Percentiles rank a stretch among this genome's conserved stretches.
phyloP scores from a whole-genome alignment of 1,284 basidiomycete species.

The Cystobasidiaceae sp. region DNA sequence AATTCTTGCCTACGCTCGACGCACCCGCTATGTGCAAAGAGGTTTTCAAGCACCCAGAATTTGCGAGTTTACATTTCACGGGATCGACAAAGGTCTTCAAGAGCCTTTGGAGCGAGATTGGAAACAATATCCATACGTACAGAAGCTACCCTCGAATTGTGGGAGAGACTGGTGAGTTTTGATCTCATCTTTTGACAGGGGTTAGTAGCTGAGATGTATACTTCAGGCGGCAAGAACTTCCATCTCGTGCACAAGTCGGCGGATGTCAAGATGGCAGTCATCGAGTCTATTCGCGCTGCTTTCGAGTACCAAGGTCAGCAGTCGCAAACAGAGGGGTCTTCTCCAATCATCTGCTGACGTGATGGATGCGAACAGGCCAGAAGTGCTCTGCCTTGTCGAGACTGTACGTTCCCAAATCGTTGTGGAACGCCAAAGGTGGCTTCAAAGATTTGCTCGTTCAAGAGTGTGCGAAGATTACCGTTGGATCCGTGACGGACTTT shows the following conservation, averaged over 20 bases:
- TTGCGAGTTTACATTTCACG: conserved; percentile 92
- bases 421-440: conserved; percentile 67
- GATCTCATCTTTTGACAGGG: not conserved
- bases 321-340: not conserved
- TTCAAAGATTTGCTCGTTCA: conserved; percentile 75
- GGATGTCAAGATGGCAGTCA: conserved; percentile 77
- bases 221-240: conserved; percentile 89
- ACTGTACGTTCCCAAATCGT: conserved; percentile 77
- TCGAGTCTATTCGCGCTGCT: conserved; percentile 80
- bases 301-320: conserved; percentile 88
- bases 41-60: conserved; percentile 63
- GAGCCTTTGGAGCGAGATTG: conserved; percentile 94
- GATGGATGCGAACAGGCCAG: conserved; percentile 58
- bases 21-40: conserved; percentile 56
- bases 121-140: conserved; percentile 77
- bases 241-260: conserved; percentile 86
- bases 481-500: conserved; percentile 74
- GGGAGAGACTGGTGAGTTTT: conserved; percentile 63
- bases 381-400: conserved; percentile 95
- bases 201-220: not conserved
- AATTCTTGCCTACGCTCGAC: conserved; percentile 61
- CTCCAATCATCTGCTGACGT: not conserved
- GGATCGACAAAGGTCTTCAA: conserved; percentile 93
- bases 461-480: conserved; percentile 75
- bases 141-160: conserved; percentile 88